These are phyloP conservation scores for Alternaria metachromatica DNA, from an alignment of 2,329 filamentous ascomycete genomes.

Conservation along the genomic window DNA sequence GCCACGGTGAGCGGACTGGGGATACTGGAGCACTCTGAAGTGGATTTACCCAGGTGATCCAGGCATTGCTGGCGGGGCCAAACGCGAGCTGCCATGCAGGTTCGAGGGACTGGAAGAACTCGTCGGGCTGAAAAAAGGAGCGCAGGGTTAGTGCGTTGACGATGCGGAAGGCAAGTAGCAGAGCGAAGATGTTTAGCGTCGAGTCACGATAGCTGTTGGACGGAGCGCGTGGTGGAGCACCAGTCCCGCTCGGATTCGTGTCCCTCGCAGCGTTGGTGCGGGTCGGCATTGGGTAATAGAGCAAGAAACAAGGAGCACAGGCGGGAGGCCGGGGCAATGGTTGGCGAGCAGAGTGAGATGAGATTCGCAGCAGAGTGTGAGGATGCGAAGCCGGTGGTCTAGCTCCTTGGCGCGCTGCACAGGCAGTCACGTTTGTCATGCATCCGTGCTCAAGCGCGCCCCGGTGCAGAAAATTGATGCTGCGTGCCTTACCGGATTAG, in stretches of 20 bases:
- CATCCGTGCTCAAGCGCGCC: constrained; percentile 28
- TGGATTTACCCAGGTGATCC: constrained; percentile 87
- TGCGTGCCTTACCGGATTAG: constrained; percentile 35
- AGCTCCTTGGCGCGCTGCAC: constrained; percentile 31
- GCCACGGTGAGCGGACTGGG: constrained; percentile 37
- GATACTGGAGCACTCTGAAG: constrained; percentile 10
- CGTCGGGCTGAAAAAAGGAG: constrained; percentile 98
- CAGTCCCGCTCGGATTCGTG: constrained; percentile 37
- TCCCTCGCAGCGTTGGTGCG: constrained; percentile 36
- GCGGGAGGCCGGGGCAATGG: constrained; percentile 26
- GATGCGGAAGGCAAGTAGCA: constrained; percentile 72
- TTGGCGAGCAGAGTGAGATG: constrained; percentile 26
- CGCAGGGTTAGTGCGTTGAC: constrained; percentile 78
- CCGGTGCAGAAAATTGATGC: constrained; percentile 35
- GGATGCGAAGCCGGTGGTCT: constrained; percentile 25
- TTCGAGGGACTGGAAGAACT: constrained; percentile 95
- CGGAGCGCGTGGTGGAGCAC: constrained; percentile 25
- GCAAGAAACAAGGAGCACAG: constrained; percentile 27
- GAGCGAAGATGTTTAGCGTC: constrained; percentile 33
- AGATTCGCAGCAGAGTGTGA: constrained; percentile 26
- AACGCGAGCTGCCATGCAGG: constrained; percentile 92
- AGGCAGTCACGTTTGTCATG: constrained; percentile 23
- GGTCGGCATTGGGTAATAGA: constrained; percentile 39
- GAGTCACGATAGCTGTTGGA: constrained; percentile 43
- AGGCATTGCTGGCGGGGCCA: constrained; percentile 77